A percentile compares a stretch with the other conserved stretches of the same genome.
Evolutionary conservation across 1,284 basidiomycete genomes (phyloP).

Genomic region (Marasmius sp.): DNA sequence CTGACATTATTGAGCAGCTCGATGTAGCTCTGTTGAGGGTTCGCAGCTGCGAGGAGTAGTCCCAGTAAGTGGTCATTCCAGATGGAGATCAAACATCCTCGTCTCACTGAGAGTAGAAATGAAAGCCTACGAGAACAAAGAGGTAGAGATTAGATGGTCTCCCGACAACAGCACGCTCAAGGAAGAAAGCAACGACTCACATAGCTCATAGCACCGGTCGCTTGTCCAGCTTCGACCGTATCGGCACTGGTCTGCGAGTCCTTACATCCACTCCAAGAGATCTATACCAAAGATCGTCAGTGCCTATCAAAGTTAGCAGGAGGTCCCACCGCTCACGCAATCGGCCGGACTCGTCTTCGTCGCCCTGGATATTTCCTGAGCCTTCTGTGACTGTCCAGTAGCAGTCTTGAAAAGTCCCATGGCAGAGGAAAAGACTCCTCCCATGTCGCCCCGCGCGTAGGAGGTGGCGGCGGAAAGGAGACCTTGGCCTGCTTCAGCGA

Average conservation of each 20-base stretch:
- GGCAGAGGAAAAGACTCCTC: conserved; percentile 63
- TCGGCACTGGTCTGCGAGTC: conserved; percentile 94
- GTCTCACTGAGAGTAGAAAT: conserved; percentile 58
- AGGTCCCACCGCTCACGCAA: conserved; percentile 36
- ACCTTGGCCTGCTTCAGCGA: conserved; percentile 76
- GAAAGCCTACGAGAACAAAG: conserved; percentile 60
- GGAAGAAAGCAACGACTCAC: conserved; percentile 36
- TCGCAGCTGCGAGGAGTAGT: conserved; percentile 40
- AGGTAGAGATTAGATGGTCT: not conserved
- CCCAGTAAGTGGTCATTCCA: not conserved
- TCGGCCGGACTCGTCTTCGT: conserved; percentile 83
- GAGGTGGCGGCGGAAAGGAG: conserved; percentile 68
- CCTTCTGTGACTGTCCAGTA: conserved; percentile 49
- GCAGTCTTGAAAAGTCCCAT: conserved; percentile 51
- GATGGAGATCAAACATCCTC: not conserved
- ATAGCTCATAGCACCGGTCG: conserved; percentile 87
- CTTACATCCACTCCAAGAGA: conserved; percentile 89
- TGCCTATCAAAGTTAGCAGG: not conserved
- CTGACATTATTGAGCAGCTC: conserved; percentile 66
- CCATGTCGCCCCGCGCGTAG: conserved; percentile 78
- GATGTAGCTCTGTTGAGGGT: conserved; percentile 78
- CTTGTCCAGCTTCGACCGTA: conserved; percentile 76
- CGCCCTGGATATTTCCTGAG: conserved; percentile 59
- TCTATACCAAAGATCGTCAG: conserved; percentile 29
- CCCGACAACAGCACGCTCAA: not conserved